Evolutionary conservation across 1,284 basidiomycete genomes (phyloP).

Genomic region (Ganoderma leucocontextum): DNA sequence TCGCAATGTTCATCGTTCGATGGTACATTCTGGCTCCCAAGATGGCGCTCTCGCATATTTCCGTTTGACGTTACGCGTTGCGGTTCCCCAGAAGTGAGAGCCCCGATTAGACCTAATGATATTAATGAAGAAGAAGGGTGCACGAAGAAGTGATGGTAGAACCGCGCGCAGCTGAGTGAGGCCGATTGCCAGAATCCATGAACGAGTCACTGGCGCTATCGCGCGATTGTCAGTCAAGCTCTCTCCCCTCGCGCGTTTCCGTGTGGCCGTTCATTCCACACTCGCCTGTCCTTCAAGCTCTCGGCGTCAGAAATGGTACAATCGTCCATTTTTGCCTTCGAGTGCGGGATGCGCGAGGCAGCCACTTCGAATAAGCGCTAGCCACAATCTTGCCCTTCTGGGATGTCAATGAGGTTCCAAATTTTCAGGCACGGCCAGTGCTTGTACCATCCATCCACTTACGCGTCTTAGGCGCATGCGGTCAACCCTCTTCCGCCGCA

Average conservation of each 20-base stretch:
- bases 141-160: background rate
- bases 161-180: background rate
- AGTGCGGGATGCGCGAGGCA: background rate
- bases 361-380: background rate
- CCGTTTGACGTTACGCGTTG: slow-evolving; percentile 1
- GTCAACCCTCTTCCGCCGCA: background rate
- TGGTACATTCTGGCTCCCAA: background rate
- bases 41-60: background rate
- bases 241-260: background rate
- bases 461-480: background rate
- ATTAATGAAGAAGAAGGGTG: background rate
- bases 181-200: background rate
- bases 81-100: background rate
- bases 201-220: background rate
- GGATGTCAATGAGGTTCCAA: background rate
- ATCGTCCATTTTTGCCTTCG: background rate
- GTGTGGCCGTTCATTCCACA: background rate
- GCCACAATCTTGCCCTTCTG: slow-evolving; percentile 9
- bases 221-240: background rate
- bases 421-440: background rate
- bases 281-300: background rate
- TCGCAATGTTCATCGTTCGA: background rate
- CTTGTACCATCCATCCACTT: background rate
- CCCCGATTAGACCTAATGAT: background rate
- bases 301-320: background rate